Base-by-base conservation (phyloP, 2,329 filamentous ascomycete genomes). In the Trichoderma sp. region DNA sequence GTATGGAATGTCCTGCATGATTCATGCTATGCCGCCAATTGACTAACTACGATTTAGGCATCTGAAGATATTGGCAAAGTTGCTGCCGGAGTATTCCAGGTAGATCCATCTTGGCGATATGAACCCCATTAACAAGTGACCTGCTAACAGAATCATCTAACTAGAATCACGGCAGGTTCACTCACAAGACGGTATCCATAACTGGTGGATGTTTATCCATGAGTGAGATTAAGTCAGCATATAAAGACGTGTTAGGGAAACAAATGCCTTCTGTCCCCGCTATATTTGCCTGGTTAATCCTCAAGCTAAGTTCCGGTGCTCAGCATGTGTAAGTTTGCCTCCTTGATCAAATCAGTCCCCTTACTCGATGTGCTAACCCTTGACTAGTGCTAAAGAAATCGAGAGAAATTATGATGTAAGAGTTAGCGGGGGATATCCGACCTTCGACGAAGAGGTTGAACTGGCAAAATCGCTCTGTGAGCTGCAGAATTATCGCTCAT, bases 291-390 rank as follows among this genome's bases (percentile, higher is more conserved):
- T 67, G 63, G 39, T 6, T 71, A 4, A 32, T 68, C 3, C 53
- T 71, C 53, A 71, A 67, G 43, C 24, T 68, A 4, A 71, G 70
- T 24, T 24, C 34, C 7, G 70, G 70, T 9, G 70, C 64, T n/a
- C 70, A 61, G n/a, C 26, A 71, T 53, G 70, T 71, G 70, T 71
- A 4, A 36, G 70, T 69, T 60, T n/a, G 32, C 24, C 3, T 1
- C n/a, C 28, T 7, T 3, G 12, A 11, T 5, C n/a, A 34, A 8
- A 2, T 11, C 24, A 18, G 1, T 2, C n/a, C 5, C 9, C 28
- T 21, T 24, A 14, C 7, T 12, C 9, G 9, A 53, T 60, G 15
- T 11, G 11, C 65, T 68, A 12, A 68, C 2, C 18, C 4, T 5
- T 15, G 2, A 1, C 8, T 12, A 71, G 70, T 21, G 36, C 66